These are phyloP conservation scores for Umbelopsis ramanniana DNA, from an alignment of 192 early-diverging fungal species.

Conservation along the genomic window DNA sequence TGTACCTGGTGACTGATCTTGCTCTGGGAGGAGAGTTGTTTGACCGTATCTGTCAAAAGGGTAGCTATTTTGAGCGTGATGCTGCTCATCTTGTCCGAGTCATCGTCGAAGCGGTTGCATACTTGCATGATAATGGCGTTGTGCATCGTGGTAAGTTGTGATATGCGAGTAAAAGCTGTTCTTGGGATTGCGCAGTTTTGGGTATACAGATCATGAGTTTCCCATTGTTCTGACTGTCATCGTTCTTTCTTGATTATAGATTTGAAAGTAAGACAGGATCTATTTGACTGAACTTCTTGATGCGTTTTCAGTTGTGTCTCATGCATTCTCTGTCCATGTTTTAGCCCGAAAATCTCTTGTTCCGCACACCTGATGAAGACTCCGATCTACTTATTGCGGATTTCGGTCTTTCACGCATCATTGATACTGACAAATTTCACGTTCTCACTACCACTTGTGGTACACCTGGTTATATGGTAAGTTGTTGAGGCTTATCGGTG, in stretches of 20 bases:
- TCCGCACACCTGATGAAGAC: constrained; percentile 60
- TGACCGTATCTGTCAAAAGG: constrained; percentile 77
- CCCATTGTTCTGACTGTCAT: too few relatives aligned
- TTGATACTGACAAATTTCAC: constrained; percentile 62
- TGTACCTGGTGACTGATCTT: constrained; percentile 80
- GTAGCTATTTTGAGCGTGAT: constrained; percentile 76
- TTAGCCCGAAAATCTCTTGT: constrained; percentile 81
- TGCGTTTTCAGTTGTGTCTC: background rate
- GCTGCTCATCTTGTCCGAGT: constrained; percentile 79
- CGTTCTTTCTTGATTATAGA: background rate
- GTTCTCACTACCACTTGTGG: constrained; percentile 73
- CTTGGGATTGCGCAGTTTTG: too few relatives aligned
- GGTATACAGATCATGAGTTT: too few relatives aligned
- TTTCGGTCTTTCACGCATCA: constrained; percentile 77
- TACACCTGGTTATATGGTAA: constrained; percentile 82
- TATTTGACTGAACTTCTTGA: too few relatives aligned
- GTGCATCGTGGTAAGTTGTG: constrained; percentile 74
- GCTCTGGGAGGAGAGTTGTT: constrained; percentile 93
- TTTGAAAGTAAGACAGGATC: constrained; percentile 7
- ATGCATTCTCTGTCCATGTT: background rate
- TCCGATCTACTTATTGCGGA: constrained; percentile 77
- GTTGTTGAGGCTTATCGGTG: background rate
- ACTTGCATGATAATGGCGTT: constrained; percentile 82
- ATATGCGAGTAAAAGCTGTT: background rate
- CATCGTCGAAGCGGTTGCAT: constrained; percentile 80